Percentiles rank a stretch among this genome's conserved stretches.
Evolutionary conservation across 2,329 filamentous ascomycete species (phyloP).

Genomic region (Phialophora macrospora): DNA sequence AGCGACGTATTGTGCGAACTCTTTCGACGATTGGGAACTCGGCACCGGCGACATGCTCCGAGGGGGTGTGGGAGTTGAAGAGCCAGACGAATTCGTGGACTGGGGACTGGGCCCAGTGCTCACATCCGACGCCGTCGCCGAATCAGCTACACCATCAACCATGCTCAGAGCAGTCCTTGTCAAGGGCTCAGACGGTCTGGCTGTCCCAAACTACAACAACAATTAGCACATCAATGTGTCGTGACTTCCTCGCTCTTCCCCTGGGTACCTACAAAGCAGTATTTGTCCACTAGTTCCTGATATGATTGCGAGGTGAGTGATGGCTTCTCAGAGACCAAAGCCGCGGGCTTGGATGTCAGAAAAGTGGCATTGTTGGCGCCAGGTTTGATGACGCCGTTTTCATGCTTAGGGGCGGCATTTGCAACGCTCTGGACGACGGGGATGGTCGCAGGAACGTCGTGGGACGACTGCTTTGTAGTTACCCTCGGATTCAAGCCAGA

Average conservation of each 20-base stretch:
- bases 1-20: slow-evolving; percentile 45
- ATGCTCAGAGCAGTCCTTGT: slow-evolving; percentile 36
- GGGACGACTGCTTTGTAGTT: slow-evolving; percentile 39
- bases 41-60: slow-evolving; percentile 31
- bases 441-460: slow-evolving; percentile 36
- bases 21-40: slow-evolving; percentile 26
- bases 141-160: slow-evolving; percentile 50
- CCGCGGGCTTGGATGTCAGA: slow-evolving; percentile 58
- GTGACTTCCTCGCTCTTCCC: slow-evolving; percentile 38
- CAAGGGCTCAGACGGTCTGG: slow-evolving; percentile 46
- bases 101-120: slow-evolving; percentile 35
- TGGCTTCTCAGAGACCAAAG: slow-evolving; percentile 64
- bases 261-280: slow-evolving; percentile 94
- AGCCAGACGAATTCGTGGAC: slow-evolving; percentile 40
- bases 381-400: slow-evolving; percentile 30
- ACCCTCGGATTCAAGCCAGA: slow-evolving; percentile 37
- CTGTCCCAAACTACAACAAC: slow-evolving; percentile 56
- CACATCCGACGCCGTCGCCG: slow-evolving; percentile 34
- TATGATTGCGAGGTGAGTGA: slow-evolving; percentile 86
- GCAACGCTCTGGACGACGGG: slow-evolving; percentile 29
- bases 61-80: slow-evolving; percentile 35
- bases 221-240: slow-evolving; percentile 40
- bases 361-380: slow-evolving; percentile 36
- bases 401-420: slow-evolving; percentile 29
- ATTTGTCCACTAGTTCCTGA: slow-evolving; percentile 96